A percentile compares a stretch with the other conserved stretches of the same genome.
phyloP scores from a whole-genome alignment of 345 rosid genomes.

The Gossypium raimondii region DNA sequence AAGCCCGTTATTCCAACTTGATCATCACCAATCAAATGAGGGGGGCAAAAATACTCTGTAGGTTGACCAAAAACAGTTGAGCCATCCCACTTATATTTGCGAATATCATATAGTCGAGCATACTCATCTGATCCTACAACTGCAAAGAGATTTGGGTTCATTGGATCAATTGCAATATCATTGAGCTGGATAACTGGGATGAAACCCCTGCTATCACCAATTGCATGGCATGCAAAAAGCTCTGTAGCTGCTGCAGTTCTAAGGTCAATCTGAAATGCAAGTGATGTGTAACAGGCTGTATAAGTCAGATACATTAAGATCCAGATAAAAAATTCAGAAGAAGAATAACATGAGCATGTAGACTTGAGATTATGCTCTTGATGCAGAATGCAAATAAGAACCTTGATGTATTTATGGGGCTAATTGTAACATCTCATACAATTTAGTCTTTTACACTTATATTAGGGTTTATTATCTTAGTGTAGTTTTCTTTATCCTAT shows the following conservation, averaged over 20 bases:
- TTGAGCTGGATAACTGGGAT: neutral
- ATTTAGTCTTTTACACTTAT: too few species aligned
- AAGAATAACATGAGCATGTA: neutral
- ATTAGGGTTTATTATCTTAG: too few species aligned
- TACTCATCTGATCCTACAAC: neutral
- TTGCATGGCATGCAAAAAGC: neutral
- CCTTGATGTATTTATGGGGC: too few species aligned
- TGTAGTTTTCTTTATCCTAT: too few species aligned
- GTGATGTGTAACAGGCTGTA: constrained; percentile 15
- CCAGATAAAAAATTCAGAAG: neutral
- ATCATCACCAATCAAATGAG: constrained; percentile 1
- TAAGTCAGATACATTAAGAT: neutral
- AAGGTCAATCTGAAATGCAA: constrained; percentile 46
- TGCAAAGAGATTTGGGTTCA: constrained; percentile 2
- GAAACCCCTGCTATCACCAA: neutral
- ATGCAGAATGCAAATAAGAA: too few species aligned
- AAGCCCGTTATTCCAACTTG: neutral
- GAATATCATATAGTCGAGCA: constrained; percentile 1
- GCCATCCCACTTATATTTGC: constrained; percentile 6
- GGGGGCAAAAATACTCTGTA: neutral
- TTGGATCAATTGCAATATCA: constrained; percentile 3
- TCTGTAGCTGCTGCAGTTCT: neutral
- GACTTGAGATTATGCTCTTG: neutral
- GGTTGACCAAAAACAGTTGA: constrained; percentile 5
- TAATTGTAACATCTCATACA: too few species aligned